A percentile compares a stretch with the other conserved stretches of the same genome.
These are phyloP conservation scores for Trametes sp. DNA, from an alignment of 1,284 basidiomycete species.

Conservation along the genomic window DNA sequence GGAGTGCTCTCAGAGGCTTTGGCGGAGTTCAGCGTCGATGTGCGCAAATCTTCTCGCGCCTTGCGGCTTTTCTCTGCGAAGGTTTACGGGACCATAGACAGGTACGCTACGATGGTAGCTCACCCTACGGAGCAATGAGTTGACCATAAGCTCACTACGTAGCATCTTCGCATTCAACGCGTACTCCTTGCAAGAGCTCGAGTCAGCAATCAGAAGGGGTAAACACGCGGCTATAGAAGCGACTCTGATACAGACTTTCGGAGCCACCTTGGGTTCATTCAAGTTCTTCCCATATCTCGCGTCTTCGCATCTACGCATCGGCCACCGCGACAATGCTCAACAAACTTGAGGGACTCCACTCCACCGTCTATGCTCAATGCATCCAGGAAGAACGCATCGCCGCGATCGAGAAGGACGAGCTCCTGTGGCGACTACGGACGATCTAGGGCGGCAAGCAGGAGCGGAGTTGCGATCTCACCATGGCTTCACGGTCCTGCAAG, in stretches of 20 bases:
- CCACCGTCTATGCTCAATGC: neutral
- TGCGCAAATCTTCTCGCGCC: neutral
- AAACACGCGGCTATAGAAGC: too few relatives aligned
- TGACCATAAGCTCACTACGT: too few relatives aligned
- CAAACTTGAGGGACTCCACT: neutral
- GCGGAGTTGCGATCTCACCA: neutral
- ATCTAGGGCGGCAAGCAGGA: neutral
- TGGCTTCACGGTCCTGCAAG: neutral
- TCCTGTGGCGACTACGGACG: conserved; percentile 5
- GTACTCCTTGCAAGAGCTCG: too few relatives aligned
- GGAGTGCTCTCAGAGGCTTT: neutral
- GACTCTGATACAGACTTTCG: too few relatives aligned
- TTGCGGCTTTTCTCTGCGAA: conserved; percentile 2
- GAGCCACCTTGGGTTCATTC: too few relatives aligned
- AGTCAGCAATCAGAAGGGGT: too few relatives aligned
- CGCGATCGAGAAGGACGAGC: neutral
- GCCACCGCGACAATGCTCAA: neutral
- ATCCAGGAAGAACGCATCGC: neutral
- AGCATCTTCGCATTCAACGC: too few relatives aligned
- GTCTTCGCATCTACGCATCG: too few relatives aligned
- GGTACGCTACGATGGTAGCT: neutral
- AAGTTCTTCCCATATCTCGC: too few relatives aligned
- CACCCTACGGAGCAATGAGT: too few relatives aligned
- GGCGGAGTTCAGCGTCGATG: neutral
- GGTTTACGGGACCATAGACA: conserved; percentile 7